Percentiles rank a stretch among this genome's conserved stretches.
These are phyloP conservation scores for Tulasnella calospora DNA, from an alignment of 768 basidiomycete species.

Conservation along the genomic window DNA sequence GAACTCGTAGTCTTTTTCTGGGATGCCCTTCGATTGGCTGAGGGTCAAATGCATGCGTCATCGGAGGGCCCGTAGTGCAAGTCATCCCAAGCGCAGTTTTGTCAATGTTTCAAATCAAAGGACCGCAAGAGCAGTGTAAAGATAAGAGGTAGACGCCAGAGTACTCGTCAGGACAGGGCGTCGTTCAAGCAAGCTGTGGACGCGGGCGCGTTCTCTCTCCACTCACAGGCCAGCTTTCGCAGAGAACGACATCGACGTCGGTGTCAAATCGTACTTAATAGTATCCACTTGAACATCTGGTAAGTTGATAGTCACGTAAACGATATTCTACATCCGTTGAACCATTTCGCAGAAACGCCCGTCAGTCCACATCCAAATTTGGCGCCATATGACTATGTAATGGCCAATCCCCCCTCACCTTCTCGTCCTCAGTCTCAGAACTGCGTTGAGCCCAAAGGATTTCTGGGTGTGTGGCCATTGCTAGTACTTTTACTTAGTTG, in stretches of 20 bases:
- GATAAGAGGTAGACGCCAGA: neutral
- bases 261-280: slow-evolving; percentile 56
- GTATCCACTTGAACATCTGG: slow-evolving; percentile 59
- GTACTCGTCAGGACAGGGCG: neutral
- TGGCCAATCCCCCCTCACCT: slow-evolving; percentile 46
- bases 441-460: slow-evolving; percentile 94
- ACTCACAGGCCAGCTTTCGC: slow-evolving; percentile 62
- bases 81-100: neutral
- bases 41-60: neutral
- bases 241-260: slow-evolving; percentile 57
- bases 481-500: neutral
- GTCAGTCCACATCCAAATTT: neutral
- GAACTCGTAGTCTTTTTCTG: slow-evolving; percentile 67
- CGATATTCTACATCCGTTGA: slow-evolving; percentile 58
- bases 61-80: neutral
- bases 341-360: neutral
- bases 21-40: slow-evolving; percentile 39
- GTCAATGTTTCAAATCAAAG: neutral
- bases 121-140: neutral
- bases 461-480: slow-evolving; percentile 59
- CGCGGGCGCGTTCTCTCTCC: slow-evolving; percentile 11
- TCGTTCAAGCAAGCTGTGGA: neutral
- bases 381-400: slow-evolving; percentile 6
- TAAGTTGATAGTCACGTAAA: slow-evolving; percentile 80
- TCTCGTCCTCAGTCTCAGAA: slow-evolving; percentile 55